These are phyloP conservation scores for Conticribra guillardii DNA, from an alignment of 108 stramenopile species.

Conservation along the genomic window DNA sequence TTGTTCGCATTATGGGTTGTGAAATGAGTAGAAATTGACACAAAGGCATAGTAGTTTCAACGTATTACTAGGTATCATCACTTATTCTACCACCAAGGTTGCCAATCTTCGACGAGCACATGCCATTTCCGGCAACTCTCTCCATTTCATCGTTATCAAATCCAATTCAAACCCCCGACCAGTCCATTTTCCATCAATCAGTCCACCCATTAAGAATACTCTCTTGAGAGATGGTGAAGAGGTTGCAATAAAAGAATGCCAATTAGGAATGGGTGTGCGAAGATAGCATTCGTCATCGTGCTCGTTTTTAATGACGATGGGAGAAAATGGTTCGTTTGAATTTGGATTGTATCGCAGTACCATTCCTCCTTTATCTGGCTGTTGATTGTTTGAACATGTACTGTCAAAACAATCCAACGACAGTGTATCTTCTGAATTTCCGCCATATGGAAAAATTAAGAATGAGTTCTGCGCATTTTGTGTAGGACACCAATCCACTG, in stretches of 20 bases:
- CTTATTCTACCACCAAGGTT: constrained; percentile 28
- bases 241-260: constrained; percentile 37
- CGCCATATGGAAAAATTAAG: constrained; percentile 33
- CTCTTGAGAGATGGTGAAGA: constrained; percentile 5
- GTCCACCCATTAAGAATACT: constrained; percentile 32
- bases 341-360: constrained; percentile 32
- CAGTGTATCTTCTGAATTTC: not conserved
- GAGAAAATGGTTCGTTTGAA: constrained; percentile 16
- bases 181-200: constrained; percentile 47
- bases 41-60: no score
- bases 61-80: no score
- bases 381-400: no score
- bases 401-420: no score
- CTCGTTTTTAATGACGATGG: constrained; percentile 11
- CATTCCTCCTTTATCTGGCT: not conserved
- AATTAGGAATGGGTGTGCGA: constrained; percentile 23
- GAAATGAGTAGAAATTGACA: no score
- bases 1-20: no score
- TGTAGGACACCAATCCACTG: constrained; percentile 26
- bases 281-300: constrained; percentile 1
- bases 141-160: constrained; percentile 35
- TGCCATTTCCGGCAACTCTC: constrained; percentile 29
- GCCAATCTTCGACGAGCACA: constrained; percentile 35
- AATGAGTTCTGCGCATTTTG: constrained; percentile 7
- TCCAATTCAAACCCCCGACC: constrained; percentile 36